Evolutionary conservation across 768 basidiomycete genomes (phyloP), one percentile per base, ranked within the genome.

Genomic region (Pholiota molesta): DNA sequence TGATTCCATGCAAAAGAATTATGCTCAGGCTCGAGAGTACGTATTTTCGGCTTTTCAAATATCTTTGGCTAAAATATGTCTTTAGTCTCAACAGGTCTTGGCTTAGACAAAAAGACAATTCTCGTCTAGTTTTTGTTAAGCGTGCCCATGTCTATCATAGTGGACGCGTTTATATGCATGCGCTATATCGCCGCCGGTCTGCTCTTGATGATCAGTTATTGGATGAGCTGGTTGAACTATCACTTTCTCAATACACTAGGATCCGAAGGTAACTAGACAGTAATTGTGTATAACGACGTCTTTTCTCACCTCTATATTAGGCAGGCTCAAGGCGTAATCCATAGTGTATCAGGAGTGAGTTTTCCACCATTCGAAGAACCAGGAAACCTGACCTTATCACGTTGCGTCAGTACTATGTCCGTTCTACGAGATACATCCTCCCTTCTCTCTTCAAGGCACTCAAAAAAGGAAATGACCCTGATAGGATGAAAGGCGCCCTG

Each of bases 401-500:
- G 13, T 44, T n/a, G 21, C 8, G 9, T 17, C 66, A 91, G 88
- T 86, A 87, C 70, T 92, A 85, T 60, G 78, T 91, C 40, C 84
- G 90, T 60, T 90, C 91, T 6, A 91, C 89, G 29, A 81, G 86
- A 68, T 83, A 84, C 63, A 79, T 83, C 47, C 78, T 91, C 29
- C 87, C 90, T 5, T 73, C 76, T 21, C 73, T 91, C 51, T 86
- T 88, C 67, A 78, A 81, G 61, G 86, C 89, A 5, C 74, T 93
- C 53, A 74, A 75, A 59, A 89, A 86, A 68, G 94, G 91, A 6
- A 88, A 84, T 60, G 94, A 96, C 69, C 91, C 94, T 10, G 95
- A 99, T 74, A 83, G 90, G 26, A 96, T 97, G 88, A 99, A 99
- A 77, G 97, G 97, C 8, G 94, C 94, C 17, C 78, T 97, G 42